Evolutionary conservation across 768 basidiomycete species (phyloP).

Genomic region (Podaxis pistillaris): DNA sequence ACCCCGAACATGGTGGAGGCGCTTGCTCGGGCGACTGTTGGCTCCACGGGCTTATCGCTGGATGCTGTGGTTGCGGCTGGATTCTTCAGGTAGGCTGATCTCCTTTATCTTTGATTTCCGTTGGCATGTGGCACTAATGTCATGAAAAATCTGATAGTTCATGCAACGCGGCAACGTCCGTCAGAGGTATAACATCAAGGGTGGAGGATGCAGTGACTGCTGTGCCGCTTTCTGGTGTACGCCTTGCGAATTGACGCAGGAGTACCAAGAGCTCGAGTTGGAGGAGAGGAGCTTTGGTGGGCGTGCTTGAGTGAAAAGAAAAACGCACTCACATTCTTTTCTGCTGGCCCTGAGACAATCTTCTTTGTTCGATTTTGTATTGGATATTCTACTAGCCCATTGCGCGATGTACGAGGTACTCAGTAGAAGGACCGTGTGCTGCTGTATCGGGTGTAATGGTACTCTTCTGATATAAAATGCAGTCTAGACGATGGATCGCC

Average conservation of each 20-base stretch:
- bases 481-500: not conserved
- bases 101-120: not conserved
- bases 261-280: constrained; percentile 43
- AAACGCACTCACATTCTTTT: no score
- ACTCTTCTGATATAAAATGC: not conserved
- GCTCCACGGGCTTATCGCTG: constrained; percentile 30
- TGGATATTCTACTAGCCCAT: not conserved
- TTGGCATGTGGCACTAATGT: not conserved
- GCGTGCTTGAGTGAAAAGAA: not conserved
- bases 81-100: constrained; percentile 36
- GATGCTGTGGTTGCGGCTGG: constrained; percentile 32
- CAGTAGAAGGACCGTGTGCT: not conserved
- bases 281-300: constrained; percentile 39
- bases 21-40: constrained; percentile 35
- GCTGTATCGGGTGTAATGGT: not conserved
- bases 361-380: not conserved
- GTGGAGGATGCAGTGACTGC: constrained; percentile 41
- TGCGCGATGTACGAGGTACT: not conserved
- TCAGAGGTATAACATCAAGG: constrained; percentile 44
- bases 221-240: constrained; percentile 37
- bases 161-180: constrained; percentile 37
- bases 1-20: constrained; percentile 34
- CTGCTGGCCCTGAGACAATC: no score
- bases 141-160: constrained; percentile 21
- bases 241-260: constrained; percentile 50